Evolutionary conservation across 78 protist genomes (phyloP).

Genomic region (Reticulomyxa filosa): DNA sequence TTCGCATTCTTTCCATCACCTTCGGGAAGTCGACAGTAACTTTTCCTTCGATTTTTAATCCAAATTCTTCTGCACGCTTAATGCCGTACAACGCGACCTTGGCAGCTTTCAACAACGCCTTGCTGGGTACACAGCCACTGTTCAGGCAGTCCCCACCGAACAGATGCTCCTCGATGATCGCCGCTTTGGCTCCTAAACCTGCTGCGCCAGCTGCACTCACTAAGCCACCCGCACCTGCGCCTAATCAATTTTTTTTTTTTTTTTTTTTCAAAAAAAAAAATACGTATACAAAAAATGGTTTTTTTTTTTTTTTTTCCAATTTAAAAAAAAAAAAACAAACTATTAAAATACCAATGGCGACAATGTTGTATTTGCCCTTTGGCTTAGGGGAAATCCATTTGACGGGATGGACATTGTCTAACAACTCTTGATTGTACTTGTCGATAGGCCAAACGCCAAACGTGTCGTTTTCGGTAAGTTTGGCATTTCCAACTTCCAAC

Average conservation of each 20-base stretch:
- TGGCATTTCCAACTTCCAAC: no score
- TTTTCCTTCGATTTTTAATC: not conserved
- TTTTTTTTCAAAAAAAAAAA: no score
- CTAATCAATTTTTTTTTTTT: no score
- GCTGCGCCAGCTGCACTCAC: conserved; percentile 2
- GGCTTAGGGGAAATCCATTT: not conserved
- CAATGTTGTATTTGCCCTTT: not conserved
- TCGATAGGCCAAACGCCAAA: no score
- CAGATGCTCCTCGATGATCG: conserved; percentile 28
- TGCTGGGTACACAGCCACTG: conserved; percentile 21
- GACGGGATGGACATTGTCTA: not conserved
- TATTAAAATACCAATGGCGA: conserved; percentile 5
- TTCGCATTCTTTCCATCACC: conserved; percentile 40
- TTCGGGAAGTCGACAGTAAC: conserved; percentile 24
- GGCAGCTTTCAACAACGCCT: not conserved
- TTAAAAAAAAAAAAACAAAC: no score
- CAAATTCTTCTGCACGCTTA: not conserved
- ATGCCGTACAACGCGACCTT: not conserved
- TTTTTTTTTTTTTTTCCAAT: no score
- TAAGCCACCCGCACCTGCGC: not conserved
- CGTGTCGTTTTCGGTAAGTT: no score
- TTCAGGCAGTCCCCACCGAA: conserved; percentile 50
- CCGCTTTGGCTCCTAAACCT: conserved; percentile 2
- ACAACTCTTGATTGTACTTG: not conserved
- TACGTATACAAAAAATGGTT: no score